These are phyloP conservation scores for Arachnomyces sp. DNA, from an alignment of 2,329 filamentous ascomycete species.

Conservation along the genomic window DNA sequence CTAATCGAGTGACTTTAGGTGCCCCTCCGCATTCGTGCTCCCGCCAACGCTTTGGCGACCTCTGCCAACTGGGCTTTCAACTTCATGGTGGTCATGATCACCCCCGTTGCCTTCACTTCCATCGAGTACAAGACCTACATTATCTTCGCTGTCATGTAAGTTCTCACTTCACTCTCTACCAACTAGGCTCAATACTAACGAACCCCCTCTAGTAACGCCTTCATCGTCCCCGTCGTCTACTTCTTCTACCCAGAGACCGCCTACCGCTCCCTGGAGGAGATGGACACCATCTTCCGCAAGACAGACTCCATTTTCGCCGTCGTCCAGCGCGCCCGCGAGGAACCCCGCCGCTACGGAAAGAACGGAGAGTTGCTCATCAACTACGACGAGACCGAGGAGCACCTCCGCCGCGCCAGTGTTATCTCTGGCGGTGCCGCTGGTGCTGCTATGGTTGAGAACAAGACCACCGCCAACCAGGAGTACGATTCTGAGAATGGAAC, in stretches of 20 bases:
- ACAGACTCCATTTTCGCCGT: constrained; percentile 42
- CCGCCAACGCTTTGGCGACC: constrained; percentile 56
- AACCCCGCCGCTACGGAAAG: constrained; percentile 51
- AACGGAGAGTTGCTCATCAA: constrained; percentile 49
- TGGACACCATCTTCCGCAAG: constrained; percentile 59
- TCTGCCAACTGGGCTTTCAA: constrained; percentile 54
- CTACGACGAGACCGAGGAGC: constrained; percentile 40
- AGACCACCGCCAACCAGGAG: constrained; percentile 8
- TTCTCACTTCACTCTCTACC: constrained; percentile 5
- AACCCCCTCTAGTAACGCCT: constrained; percentile 39
- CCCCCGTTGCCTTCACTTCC: constrained; percentile 50
- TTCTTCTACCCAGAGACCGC: constrained; percentile 56
- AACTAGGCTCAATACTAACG: constrained; percentile 8
- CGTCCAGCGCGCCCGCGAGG: constrained; percentile 41
- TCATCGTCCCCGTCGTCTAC: constrained; percentile 49
- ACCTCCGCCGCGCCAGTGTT: constrained; percentile 23
- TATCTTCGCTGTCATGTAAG: constrained; percentile 47
- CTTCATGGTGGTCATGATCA: constrained; percentile 60
- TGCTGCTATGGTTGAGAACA: constrained; percentile 2
- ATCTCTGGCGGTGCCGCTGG: background rate
- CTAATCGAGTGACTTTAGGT: constrained; percentile 13
- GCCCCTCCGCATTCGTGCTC: constrained; percentile 38
- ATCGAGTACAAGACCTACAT: constrained; percentile 50
- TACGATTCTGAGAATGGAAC: constrained; percentile 10
- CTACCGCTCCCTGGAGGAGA: constrained; percentile 56